Evolutionary conservation across 352 stramenopile species (phyloP).

Genomic region (Blastocystis sp.): DNA sequence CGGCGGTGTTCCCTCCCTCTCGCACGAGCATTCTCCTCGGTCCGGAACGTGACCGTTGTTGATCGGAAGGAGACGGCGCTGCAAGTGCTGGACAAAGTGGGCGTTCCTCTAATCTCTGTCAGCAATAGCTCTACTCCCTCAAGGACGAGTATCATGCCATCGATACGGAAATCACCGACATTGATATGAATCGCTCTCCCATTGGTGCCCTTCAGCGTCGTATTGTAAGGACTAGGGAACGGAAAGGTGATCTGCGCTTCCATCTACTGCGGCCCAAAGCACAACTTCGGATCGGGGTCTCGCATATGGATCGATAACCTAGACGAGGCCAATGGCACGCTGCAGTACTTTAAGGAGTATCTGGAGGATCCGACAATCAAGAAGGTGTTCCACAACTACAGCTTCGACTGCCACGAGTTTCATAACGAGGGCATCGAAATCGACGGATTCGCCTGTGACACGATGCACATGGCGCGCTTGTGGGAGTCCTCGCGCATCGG

Average conservation of each 20-base stretch:
- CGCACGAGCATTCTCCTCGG: background rate
- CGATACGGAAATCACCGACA: slow-evolving; percentile 64
- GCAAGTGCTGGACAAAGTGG: slow-evolving; percentile 52
- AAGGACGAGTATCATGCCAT: slow-evolving; percentile 68
- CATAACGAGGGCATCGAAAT: slow-evolving; percentile 91
- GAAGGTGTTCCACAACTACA: slow-evolving; percentile 96
- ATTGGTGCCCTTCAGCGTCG: slow-evolving; percentile 38
- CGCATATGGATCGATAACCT: slow-evolving; percentile 84
- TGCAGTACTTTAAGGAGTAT: slow-evolving; percentile 84
- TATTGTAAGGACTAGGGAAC: slow-evolving; percentile 79
- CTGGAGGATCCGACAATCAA: slow-evolving; percentile 82
- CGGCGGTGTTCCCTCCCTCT: background rate
- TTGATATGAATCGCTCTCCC: slow-evolving; percentile 64
- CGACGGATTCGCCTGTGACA: slow-evolving; percentile 88
- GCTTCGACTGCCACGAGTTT: slow-evolving; percentile 96
- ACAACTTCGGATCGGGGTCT: slow-evolving; percentile 90
- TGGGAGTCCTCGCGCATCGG: slow-evolving; percentile 77
- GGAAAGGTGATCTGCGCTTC: slow-evolving; percentile 94
- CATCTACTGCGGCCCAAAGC: slow-evolving; percentile 88
- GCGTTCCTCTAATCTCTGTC: background rate
- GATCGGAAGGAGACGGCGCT: slow-evolving; percentile 61
- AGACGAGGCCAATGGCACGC: slow-evolving; percentile 81
- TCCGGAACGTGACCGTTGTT: slow-evolving; percentile 61
- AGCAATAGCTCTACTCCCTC: slow-evolving; percentile 6
- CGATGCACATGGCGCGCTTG: slow-evolving; percentile 97